Conservation (phyloP, 176 grass and related monocot species). For the Tillandsia fasciculata region DNA sequence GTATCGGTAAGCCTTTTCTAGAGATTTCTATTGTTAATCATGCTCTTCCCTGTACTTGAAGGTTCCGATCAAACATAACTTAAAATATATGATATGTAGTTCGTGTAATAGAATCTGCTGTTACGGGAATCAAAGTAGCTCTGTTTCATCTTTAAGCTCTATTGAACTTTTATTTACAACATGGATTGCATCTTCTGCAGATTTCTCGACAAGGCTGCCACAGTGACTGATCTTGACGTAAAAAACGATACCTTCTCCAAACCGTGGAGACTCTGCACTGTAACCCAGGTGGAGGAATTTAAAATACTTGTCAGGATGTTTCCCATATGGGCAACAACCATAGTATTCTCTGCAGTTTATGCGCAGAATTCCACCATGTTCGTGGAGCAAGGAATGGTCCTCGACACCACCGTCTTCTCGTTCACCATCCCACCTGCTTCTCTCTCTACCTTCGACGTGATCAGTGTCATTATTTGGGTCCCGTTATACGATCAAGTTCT, state of each 20-base stretch:
- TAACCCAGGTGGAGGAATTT: slow-evolving; percentile 84
- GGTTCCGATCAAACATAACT: too few species aligned
- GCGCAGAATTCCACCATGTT: slow-evolving; percentile 88
- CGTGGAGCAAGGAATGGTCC: slow-evolving; percentile 85
- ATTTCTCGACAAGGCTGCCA: slow-evolving; percentile 81
- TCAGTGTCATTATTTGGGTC: slow-evolving; percentile 75
- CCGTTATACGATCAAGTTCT: slow-evolving; percentile 56
- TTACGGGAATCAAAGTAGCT: too few species aligned
- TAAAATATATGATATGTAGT: too few species aligned
- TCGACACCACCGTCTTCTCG: slow-evolving; percentile 57
- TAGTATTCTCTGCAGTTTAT: slow-evolving; percentile 75
- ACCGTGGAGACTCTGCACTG: slow-evolving; percentile 64
- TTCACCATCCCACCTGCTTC: slow-evolving; percentile 83
- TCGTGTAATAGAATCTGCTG: too few species aligned
- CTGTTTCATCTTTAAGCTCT: too few species aligned
- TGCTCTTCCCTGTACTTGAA: too few species aligned
- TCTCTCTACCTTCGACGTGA: slow-evolving; percentile 70
- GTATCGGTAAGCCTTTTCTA: too few species aligned
- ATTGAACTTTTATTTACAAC: too few species aligned
- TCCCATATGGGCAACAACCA: slow-evolving; percentile 75
- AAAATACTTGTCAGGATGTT: slow-evolving; percentile 84
- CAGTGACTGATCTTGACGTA: slow-evolving; percentile 53
- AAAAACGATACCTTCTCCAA: slow-evolving; percentile 35
- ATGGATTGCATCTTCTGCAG: slow-evolving; percentile 19
- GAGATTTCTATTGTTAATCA: too few species aligned